Evolutionary conservation across 345 rosid genomes (phyloP).

Genomic region (Murraya koenigii): DNA sequence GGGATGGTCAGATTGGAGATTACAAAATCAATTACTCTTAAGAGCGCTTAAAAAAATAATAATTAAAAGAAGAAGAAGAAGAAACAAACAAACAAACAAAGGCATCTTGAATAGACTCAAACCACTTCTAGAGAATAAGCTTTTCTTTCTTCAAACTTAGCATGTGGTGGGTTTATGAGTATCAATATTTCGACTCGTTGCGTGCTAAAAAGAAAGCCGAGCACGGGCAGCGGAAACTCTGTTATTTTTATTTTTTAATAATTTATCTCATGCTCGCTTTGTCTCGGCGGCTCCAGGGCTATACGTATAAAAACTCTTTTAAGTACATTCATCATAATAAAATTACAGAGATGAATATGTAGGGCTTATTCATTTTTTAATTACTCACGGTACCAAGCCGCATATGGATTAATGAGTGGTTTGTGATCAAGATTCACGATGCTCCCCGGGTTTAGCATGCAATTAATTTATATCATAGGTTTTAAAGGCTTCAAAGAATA

Average conservation of each 20-base stretch:
- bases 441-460: not conserved
- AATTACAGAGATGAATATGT: not conserved
- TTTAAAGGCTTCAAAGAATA: too few species aligned
- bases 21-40: constrained; percentile 20
- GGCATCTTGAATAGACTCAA: constrained; percentile 34
- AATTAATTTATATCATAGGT: not conserved
- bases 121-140: constrained; percentile 15
- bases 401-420: not conserved
- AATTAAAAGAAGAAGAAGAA: too few species aligned
- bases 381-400: too few species aligned
- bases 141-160: constrained; percentile 11
- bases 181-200: constrained; percentile 13
- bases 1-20: constrained; percentile 26
- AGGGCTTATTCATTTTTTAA: too few species aligned
- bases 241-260: too few species aligned
- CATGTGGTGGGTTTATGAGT: constrained; percentile 34
- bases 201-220: constrained; percentile 15
- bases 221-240: constrained; percentile 13
- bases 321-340: not conserved
- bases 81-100: not conserved
- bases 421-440: not conserved
- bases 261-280: not conserved
- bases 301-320: not conserved
- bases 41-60: not conserved
- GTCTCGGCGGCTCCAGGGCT: not conserved